Percentiles rank a stretch among this genome's conserved stretches.
Conservation (phyloP, 306 rosid genomes). For the Quercus wislizeni region DNA sequence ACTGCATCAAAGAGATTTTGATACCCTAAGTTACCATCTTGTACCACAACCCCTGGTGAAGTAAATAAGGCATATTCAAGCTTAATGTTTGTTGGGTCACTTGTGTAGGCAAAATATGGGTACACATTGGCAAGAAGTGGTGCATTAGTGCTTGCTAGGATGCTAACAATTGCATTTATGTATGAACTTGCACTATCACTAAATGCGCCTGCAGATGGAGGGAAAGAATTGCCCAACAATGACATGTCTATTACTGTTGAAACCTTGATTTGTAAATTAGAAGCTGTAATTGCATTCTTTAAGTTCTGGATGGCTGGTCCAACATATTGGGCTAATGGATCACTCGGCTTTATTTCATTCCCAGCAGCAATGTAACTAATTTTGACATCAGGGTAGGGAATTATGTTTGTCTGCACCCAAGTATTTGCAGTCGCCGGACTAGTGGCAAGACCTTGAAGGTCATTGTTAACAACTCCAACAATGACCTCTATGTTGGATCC, state of each 20-base stretch:
- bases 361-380: constrained; percentile 44
- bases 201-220: constrained; percentile 42
- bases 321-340: constrained; percentile 18
- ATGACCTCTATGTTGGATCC: constrained; percentile 46
- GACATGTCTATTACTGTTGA: constrained; percentile 40
- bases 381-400: constrained; percentile 29
- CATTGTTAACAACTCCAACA: constrained; percentile 23
- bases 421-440: constrained; percentile 19
- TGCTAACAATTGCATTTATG: constrained; percentile 34
- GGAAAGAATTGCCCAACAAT: constrained; percentile 30
- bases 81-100: background rate
- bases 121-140: constrained; percentile 72
- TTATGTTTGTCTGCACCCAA: constrained; percentile 35
- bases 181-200: constrained; percentile 14
- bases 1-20: constrained; percentile 44
- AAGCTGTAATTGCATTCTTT: constrained; percentile 25
- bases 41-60: constrained; percentile 23
- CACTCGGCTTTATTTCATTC: constrained; percentile 33
- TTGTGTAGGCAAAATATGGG: constrained; percentile 40
- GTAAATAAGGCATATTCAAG: constrained; percentile 45
- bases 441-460: constrained; percentile 16
- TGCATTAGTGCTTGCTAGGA: constrained; percentile 31
- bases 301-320: constrained; percentile 35
- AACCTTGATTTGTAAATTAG: constrained; percentile 52
- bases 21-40: constrained; percentile 26